A percentile compares a stretch with the other conserved stretches of the same genome.
phyloP scores from a whole-genome alignment of 176 grass and related monocot species.

The Triticum turgidum region DNA sequence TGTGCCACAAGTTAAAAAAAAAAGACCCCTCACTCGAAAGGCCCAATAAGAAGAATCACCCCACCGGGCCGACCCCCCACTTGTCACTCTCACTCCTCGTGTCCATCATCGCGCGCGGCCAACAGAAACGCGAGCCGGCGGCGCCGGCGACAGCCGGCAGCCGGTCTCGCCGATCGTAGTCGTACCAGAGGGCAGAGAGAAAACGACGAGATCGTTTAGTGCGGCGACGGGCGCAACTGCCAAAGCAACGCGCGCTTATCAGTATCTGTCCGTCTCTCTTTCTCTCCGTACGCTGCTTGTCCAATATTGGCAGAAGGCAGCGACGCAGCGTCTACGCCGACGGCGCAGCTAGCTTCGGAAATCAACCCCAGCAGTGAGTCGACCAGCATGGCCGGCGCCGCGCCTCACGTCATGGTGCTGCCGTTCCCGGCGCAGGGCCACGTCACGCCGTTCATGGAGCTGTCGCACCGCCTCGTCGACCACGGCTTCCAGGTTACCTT shows the following conservation, averaged over 20 bases:
- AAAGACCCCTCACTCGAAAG: too few species aligned
- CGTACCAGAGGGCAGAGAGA: not conserved
- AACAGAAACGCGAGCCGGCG: too few species aligned
- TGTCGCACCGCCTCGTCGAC: constrained; percentile 46
- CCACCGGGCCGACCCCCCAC: too few species aligned
- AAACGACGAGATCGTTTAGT: not conserved
- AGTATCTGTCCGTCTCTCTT: not conserved
- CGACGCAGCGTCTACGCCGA: too few species aligned
- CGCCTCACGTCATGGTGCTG: constrained; percentile 51
- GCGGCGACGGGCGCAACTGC: not conserved
- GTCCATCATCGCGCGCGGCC: too few species aligned
- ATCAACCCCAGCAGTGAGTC: too few species aligned
- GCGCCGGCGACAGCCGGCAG: not conserved
- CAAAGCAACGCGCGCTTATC: not conserved
- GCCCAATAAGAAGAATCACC: too few species aligned
- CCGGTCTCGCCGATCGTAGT: not conserved
- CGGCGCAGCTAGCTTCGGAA: too few species aligned
- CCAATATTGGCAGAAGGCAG: too few species aligned
- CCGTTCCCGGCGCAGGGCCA: constrained; percentile 76
- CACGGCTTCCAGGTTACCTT: constrained; percentile 70
- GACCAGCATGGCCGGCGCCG: constrained; percentile 25
- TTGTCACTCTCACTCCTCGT: too few species aligned
- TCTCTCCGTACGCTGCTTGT: too few species aligned
- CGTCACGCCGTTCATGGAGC: constrained; percentile 69
- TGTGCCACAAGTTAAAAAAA: too few species aligned